A percentile compares a stretch with the other conserved stretches of the same genome.
phyloP scores from a whole-genome alignment of 2,329 filamentous ascomycete genomes.

The Aspergillus eucalypticola region DNA sequence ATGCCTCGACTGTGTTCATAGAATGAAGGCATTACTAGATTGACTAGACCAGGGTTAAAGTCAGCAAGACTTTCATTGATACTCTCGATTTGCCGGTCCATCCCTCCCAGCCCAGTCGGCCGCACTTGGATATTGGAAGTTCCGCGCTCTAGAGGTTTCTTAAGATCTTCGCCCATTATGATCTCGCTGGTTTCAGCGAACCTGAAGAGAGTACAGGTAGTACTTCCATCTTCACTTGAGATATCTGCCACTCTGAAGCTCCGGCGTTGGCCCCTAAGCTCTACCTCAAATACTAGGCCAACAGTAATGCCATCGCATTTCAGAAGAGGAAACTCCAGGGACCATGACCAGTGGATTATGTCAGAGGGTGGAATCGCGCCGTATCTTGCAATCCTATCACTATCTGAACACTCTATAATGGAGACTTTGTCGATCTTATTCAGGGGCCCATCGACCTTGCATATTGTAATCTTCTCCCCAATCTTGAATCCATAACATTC shows the following conservation, averaged over 20 bases:
- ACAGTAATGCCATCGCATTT: constrained; percentile 68
- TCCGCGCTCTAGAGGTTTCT: constrained; percentile 15
- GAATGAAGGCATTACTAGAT: constrained; percentile 42
- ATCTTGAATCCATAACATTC: constrained; percentile 72
- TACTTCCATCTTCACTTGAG: constrained; percentile 45
- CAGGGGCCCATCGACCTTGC: constrained; percentile 53
- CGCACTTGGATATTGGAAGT: constrained; percentile 33
- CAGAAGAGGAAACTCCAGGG: constrained; percentile 46
- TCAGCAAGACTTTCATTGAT: constrained; percentile 67
- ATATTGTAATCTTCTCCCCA: constrained; percentile 67
- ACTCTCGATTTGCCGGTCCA: constrained; percentile 62
- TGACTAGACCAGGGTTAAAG: constrained; percentile 47
- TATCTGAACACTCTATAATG: constrained; percentile 59
- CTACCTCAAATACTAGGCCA: constrained; percentile 69
- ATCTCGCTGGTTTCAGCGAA: constrained; percentile 38
- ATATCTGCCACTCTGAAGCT: constrained; percentile 65
- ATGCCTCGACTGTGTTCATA: constrained; percentile 57
- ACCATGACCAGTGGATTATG: constrained; percentile 51
- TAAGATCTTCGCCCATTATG: constrained; percentile 31
- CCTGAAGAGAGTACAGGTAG: constrained; percentile 35
- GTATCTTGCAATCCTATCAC: constrained; percentile 39
- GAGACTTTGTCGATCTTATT: constrained; percentile 60
- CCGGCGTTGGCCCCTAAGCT: constrained; percentile 57
- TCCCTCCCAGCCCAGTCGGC: constrained; percentile 63
- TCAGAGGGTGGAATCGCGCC: constrained; percentile 40